These are phyloP conservation scores for Colletotrichum zoysiae DNA, from an alignment of 2,329 filamentous ascomycete species.

Conservation along the genomic window DNA sequence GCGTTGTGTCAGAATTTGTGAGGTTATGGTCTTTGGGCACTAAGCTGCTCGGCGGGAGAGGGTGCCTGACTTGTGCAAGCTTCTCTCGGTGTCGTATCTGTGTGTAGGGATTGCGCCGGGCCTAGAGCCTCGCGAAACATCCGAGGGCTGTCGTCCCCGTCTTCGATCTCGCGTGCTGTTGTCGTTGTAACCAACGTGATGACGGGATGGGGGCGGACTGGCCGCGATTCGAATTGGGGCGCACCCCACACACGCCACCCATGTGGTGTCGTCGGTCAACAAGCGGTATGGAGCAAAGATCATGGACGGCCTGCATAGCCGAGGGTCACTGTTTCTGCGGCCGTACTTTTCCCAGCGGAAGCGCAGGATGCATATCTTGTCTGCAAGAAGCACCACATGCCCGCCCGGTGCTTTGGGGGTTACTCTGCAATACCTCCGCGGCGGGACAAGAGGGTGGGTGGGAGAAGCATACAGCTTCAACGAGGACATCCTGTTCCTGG, in stretches of 20 bases:
- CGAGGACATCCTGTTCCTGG: slow-evolving; percentile 20
- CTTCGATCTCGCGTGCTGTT: slow-evolving; percentile 2
- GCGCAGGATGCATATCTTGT: slow-evolving; percentile 42
- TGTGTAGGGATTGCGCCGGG: background rate
- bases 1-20: background rate
- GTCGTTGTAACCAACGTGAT: slow-evolving; percentile 4
- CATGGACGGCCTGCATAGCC: slow-evolving; percentile 52
- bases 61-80: slow-evolving; percentile 3
- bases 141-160: background rate
- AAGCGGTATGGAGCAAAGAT: slow-evolving; percentile 23
- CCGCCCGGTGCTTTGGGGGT: slow-evolving; percentile 5
- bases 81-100: background rate
- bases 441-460: slow-evolving; percentile 13
- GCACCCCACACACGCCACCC: slow-evolving; percentile 40
- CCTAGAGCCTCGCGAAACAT: slow-evolving; percentile 5
- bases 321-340: slow-evolving; percentile 54
- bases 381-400: slow-evolving; percentile 35
- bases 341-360: slow-evolving; percentile 43
- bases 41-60: slow-evolving; percentile 1
- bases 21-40: slow-evolving; percentile 16
- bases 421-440: slow-evolving; percentile 29
- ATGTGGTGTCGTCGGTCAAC: slow-evolving; percentile 32
- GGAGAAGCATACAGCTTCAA: slow-evolving; percentile 27
- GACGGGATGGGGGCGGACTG: slow-evolving; percentile 3
- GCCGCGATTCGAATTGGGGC: slow-evolving; percentile 13